These are phyloP conservation scores for Wickerhamomyces bovis DNA, from an alignment of 805 yeast species.

Conservation along the genomic window DNA sequence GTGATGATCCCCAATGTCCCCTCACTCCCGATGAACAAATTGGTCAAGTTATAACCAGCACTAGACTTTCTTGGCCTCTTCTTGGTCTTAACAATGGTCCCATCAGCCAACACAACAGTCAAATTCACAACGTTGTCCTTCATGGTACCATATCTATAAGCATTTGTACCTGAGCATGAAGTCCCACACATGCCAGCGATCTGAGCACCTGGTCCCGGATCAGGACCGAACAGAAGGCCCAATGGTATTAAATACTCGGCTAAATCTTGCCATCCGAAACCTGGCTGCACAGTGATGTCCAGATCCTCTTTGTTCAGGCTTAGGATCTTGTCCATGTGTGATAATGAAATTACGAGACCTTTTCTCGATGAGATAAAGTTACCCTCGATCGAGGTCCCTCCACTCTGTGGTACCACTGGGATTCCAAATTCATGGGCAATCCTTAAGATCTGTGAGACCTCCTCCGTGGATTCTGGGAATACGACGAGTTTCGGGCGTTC, in stretches of 20 bases:
- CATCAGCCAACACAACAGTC: conserved; percentile 76
- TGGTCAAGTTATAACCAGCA: conserved; percentile 74
- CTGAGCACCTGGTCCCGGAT: conserved; percentile 74
- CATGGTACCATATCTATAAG: conserved; percentile 73
- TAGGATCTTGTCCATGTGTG: conserved; percentile 53
- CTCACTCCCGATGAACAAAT: conserved; percentile 70
- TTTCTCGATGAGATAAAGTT: conserved; percentile 56
- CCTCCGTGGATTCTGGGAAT: conserved; percentile 49
- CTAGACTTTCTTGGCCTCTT: conserved; percentile 69
- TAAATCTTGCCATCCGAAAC: conserved; percentile 72
- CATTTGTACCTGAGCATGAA: conserved; percentile 76
- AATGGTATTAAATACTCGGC: conserved; percentile 42
- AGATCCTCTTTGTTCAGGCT: conserved; percentile 55
- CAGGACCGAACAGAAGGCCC: conserved; percentile 64
- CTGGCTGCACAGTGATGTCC: conserved; percentile 70
- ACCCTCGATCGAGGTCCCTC: conserved; percentile 65
- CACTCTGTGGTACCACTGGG: conserved; percentile 60
- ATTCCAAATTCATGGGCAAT: conserved; percentile 46
- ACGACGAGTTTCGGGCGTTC: conserved; percentile 30
- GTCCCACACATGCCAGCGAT: conserved; percentile 76
- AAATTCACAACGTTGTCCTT: conserved; percentile 61
- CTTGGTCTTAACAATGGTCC: conserved; percentile 66
- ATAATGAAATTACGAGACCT: conserved; percentile 53
- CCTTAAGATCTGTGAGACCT: conserved; percentile 50
- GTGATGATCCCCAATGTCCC: conserved; percentile 77